Percentiles rank a stretch among this genome's conserved stretches.
phyloP scores from a whole-genome alignment of 441 rosid species.

The Populus hybrid region DNA sequence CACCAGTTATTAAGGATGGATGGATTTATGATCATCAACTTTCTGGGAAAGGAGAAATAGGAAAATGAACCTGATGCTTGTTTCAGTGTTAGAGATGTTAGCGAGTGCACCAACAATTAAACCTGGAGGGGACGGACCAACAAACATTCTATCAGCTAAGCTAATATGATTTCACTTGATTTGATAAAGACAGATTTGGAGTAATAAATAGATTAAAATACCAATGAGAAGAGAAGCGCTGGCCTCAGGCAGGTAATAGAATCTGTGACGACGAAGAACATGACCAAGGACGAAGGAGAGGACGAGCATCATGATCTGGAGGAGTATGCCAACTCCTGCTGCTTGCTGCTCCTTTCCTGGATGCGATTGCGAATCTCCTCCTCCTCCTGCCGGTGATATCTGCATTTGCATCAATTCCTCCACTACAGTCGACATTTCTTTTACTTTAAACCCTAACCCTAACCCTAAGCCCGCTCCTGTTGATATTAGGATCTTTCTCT shows the following conservation, averaged over 20 bases:
- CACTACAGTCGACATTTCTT: neutral
- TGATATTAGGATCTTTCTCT: neutral
- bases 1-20: neutral
- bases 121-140: constrained; percentile 40
- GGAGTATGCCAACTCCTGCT: constrained; percentile 96
- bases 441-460: neutral
- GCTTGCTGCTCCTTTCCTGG: constrained; percentile 93
- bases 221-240: constrained; percentile 98
- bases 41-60: constrained; percentile 2
- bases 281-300: constrained; percentile 97
- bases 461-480: neutral
- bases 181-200: constrained; percentile 1
- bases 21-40: constrained; percentile 3
- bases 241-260: constrained; percentile 97
- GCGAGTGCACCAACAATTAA: constrained; percentile 92
- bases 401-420: neutral
- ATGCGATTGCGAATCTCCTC: constrained; percentile 24
- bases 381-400: constrained; percentile 5
- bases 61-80: constrained; percentile 67
- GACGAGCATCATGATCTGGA: constrained; percentile 99
- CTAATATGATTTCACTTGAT: too few relatives aligned
- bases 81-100: constrained; percentile 85
- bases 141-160: neutral
- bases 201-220: constrained; percentile 9
- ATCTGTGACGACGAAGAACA: constrained; percentile 93